Conservation (phyloP, 768 basidiomycete species). For the Clitopilus passeckerianus region DNA sequence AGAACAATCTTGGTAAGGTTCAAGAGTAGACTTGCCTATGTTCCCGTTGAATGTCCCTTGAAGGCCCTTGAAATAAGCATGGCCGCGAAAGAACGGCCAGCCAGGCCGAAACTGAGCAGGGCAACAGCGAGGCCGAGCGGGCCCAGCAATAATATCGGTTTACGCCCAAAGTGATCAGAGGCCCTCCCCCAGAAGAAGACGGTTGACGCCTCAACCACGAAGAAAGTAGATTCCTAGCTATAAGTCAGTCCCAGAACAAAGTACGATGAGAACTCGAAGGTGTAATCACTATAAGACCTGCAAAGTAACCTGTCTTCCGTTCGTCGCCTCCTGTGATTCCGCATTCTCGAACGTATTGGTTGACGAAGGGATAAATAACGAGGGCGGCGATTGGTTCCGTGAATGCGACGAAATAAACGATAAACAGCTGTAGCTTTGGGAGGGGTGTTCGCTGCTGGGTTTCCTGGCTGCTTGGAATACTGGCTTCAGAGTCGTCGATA, state of each 20-base stretch:
- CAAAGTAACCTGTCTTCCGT: conserved; percentile 64
- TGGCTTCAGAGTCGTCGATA: too few species aligned
- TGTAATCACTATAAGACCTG: conserved; percentile 47
- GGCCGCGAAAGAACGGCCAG: conserved; percentile 41
- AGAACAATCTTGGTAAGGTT: neutral
- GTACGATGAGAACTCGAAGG: conserved; percentile 25
- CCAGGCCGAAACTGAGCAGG: conserved; percentile 59
- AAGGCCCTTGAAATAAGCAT: conserved; percentile 33
- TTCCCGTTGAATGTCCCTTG: conserved; percentile 29
- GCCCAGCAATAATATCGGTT: conserved; percentile 57
- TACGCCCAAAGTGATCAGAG: conserved; percentile 57
- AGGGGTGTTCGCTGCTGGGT: conserved; percentile 27
- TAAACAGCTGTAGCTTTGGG: conserved; percentile 43
- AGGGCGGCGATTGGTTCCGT: conserved; percentile 51
- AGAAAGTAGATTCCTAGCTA: conserved; percentile 57
- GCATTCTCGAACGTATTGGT: conserved; percentile 58
- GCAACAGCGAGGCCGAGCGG: conserved; percentile 46
- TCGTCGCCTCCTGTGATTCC: conserved; percentile 63
- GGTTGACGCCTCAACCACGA: conserved; percentile 49
- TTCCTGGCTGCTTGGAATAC: conserved; percentile 9
- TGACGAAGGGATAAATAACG: conserved; percentile 61
- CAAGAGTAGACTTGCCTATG: conserved; percentile 19
- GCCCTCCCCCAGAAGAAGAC: conserved; percentile 60
- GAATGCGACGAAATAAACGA: conserved; percentile 40
- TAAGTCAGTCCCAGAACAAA: conserved; percentile 3